These are phyloP conservation scores for Pseudocercospora cruenta DNA, from an alignment of 2,329 filamentous ascomycete species.

Conservation along the genomic window DNA sequence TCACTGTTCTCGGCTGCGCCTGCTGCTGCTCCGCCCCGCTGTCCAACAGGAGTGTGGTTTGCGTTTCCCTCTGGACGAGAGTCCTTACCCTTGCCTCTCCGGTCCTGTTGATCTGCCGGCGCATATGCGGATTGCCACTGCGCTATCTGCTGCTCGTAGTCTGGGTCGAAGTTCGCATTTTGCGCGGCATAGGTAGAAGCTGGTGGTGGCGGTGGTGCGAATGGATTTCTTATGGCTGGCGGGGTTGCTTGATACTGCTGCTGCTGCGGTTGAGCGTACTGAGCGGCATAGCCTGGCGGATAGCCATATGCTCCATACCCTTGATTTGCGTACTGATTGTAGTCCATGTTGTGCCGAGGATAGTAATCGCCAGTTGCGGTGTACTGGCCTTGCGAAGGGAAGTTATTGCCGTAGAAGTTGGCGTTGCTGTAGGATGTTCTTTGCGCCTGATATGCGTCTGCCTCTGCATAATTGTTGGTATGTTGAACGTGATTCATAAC, in stretches of 20 bases:
- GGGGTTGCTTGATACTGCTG: constrained; percentile 45
- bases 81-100: constrained; percentile 24
- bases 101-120: constrained; percentile 25
- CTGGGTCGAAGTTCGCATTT: constrained; percentile 64
- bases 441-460: not conserved
- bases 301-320: constrained; percentile 28
- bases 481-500: not conserved
- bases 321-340: constrained; percentile 27
- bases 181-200: constrained; percentile 28
- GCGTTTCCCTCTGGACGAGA: constrained; percentile 22
- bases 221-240: constrained; percentile 80
- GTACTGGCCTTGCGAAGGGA: not conserved
- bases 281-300: constrained; percentile 40
- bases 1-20: constrained; percentile 13
- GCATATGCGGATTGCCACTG: constrained; percentile 76
- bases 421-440: not conserved
- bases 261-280: constrained; percentile 31
- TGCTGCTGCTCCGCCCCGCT: constrained; percentile 21
- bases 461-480: constrained; percentile 8
- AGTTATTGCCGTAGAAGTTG: not conserved
- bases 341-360: constrained; percentile 15
- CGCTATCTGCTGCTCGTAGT: constrained; percentile 88
- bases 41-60: constrained; percentile 23
- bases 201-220: constrained; percentile 59
- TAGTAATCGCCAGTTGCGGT: not conserved